Evolutionary conservation across 2,329 filamentous ascomycete species (phyloP), one percentile per base, ranked within the genome.

Genomic region (Venturia carpophila): DNA sequence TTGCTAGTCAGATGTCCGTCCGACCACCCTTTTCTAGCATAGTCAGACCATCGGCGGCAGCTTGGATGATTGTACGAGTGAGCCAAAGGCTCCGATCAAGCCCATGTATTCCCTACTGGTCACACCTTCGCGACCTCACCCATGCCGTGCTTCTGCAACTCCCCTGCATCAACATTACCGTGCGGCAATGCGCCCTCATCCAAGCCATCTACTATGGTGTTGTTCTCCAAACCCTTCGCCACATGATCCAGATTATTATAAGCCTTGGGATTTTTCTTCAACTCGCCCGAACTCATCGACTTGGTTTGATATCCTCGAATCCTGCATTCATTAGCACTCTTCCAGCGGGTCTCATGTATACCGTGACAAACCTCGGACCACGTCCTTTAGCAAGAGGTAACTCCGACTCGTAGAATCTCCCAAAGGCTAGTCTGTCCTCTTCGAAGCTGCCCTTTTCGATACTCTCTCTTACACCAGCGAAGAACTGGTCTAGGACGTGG

Each of bases 341-440:
- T 11, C 41, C 55, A 58, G 55, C 15, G 0, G 1, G 19, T 17
- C 24, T 6, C 19, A 37, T 24, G 10, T 11, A 41, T 17, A 17
- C 41, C 30, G 15, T 34, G 19, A 61, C 49, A 42, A 60, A 58
- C 63, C 91, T 83, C 11, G 94, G 94, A 11, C 92, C 86, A 70
- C 88, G 80, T 0, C 92, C 93, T 0, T 86, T 91, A 45, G 87
- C 88, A 55, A 82, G 79, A 0, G 93, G 93, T 39, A 97, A 73
- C 15, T 87, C 82, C 0, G 84, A 73, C 69, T 89, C 88, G 72
- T 97, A 97, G 3, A 73, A 72, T 4, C 78, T 78, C 64, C 85
- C 83, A 71, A 97, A 97, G 0, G 74, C 78, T 1, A 78, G 75
- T 0, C 77, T 71, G 27, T 88, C 83, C 2, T 79, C 70, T 3